These are phyloP conservation scores for Cucurbita maxima DNA, from an alignment of 306 rosid species.

Conservation along the genomic window DNA sequence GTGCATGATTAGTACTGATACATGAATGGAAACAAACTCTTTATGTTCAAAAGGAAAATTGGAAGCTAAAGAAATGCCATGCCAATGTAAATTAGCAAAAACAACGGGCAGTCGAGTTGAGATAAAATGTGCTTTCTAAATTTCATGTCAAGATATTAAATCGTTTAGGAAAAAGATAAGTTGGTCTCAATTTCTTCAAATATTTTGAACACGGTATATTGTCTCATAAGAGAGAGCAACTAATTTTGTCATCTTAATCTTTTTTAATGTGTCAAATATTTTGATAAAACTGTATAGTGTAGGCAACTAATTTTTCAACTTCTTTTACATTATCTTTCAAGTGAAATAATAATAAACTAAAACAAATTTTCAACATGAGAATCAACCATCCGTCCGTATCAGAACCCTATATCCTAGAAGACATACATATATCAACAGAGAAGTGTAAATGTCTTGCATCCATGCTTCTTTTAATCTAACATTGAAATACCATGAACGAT, in stretches of 20 bases:
- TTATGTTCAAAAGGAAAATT: not conserved
- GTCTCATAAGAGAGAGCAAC: not conserved
- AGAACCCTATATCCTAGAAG: not conserved
- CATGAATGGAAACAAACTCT: not conserved
- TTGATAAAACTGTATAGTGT: not conserved
- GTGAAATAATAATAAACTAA: not conserved
- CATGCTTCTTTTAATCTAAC: not conserved
- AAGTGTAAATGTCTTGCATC: not conserved
- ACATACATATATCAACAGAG: not conserved
- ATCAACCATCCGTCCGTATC: not conserved
- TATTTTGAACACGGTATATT: not conserved
- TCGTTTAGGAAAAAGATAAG: not conserved
- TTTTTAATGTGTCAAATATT: not conserved
- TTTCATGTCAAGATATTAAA: not conserved
- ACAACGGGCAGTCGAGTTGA: not conserved
- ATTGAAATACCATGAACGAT: not conserved
- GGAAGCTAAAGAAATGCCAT: not conserved
- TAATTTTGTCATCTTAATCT: not conserved
- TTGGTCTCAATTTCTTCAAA: not conserved
- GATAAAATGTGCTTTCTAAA: not conserved
- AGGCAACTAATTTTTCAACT: not conserved
- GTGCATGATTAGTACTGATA: not conserved
- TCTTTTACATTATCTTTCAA: not conserved
- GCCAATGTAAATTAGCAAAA: not conserved
- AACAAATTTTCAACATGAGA: not conserved